A percentile compares a stretch with the other conserved stretches of the same genome.
Conservation (phyloP, 192 early-diverging fungal genomes). For the Dispira simplex region DNA sequence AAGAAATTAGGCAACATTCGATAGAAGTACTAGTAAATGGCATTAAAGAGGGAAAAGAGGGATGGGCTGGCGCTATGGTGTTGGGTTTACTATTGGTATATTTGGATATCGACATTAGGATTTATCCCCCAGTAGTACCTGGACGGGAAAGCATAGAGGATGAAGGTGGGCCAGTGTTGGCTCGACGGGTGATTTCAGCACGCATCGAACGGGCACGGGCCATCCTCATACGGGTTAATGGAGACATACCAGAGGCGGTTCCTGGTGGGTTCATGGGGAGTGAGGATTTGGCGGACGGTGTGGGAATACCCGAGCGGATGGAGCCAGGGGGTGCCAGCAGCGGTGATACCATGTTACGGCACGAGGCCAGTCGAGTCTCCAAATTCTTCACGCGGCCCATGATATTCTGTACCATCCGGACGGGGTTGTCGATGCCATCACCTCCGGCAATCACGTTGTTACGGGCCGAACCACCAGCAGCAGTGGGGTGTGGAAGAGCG, state of each 20-base stretch:
- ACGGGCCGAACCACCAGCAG: slow-evolving; percentile 16
- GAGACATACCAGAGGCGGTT: not conserved
- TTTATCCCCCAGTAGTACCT: too few relatives aligned
- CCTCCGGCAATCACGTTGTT: slow-evolving; percentile 19
- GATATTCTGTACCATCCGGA: slow-evolving; percentile 57
- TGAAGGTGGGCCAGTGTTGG: not conserved
- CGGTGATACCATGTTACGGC: slow-evolving; percentile 59
- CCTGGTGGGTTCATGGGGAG: not conserved
- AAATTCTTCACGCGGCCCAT: slow-evolving; percentile 59
- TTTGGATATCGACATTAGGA: not conserved
- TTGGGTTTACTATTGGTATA: not conserved
- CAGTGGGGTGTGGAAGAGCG: not conserved
- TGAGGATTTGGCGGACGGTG: not conserved
- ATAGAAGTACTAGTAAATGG: not conserved
- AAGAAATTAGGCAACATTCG: not conserved
- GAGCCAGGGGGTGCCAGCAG: slow-evolving; percentile 34
- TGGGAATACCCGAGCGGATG: slow-evolving; percentile 1
- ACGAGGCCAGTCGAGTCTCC: slow-evolving; percentile 55
- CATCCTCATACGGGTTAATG: slow-evolving; percentile 9
- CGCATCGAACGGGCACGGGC: slow-evolving; percentile 11
- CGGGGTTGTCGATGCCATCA: slow-evolving; percentile 30
- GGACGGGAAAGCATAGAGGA: too few relatives aligned
- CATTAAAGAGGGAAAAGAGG: not conserved
- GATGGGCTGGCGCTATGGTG: not conserved
- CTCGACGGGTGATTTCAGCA: slow-evolving; percentile 8